phyloP scores from a whole-genome alignment of 768 basidiomycete species.

The Termitomyces sp. region DNA sequence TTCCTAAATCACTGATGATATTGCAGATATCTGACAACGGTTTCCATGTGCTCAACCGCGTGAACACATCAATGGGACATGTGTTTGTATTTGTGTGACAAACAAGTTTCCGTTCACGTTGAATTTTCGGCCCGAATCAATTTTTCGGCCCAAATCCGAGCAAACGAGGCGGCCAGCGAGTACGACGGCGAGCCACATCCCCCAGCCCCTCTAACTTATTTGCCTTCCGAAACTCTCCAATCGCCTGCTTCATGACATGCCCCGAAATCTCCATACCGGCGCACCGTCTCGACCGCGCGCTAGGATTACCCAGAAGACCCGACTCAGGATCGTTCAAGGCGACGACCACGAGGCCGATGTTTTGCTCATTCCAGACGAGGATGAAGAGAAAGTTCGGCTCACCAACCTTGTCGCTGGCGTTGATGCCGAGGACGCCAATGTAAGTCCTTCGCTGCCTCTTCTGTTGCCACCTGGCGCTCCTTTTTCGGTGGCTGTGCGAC shows the following conservation, averaged over 20 bases:
- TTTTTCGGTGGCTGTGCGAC: conserved; percentile 41
- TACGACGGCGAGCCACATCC: conserved; percentile 16
- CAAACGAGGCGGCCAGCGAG: conserved; percentile 51
- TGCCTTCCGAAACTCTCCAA: conserved; percentile 22
- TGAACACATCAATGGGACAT: conserved; percentile 4
- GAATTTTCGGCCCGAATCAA: conserved; percentile 50
- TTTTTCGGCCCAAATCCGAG: conserved; percentile 62
- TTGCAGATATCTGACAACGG: background rate
- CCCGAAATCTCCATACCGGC: conserved; percentile 73
- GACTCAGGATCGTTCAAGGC: conserved; percentile 79
- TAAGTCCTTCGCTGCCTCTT: conserved; percentile 44
- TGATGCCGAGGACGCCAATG: conserved; percentile 90
- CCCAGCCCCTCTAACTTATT: conserved; percentile 32
- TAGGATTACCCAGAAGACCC: conserved; percentile 89
- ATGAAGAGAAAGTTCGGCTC: conserved; percentile 77
- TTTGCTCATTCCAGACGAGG: conserved; percentile 78
- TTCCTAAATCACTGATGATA: background rate
- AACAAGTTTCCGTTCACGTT: conserved; percentile 32
- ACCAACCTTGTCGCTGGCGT: conserved; percentile 77
- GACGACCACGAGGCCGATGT: conserved; percentile 76
- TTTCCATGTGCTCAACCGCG: background rate
- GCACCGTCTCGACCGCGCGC: conserved; percentile 79
- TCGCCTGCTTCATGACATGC: conserved; percentile 75
- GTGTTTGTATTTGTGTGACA: conserved; percentile 28
- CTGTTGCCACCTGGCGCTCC: conserved; percentile 29